Base-by-base conservation (phyloP, 352 stramenopile species). In the Globisporangium middletonii region DNA sequence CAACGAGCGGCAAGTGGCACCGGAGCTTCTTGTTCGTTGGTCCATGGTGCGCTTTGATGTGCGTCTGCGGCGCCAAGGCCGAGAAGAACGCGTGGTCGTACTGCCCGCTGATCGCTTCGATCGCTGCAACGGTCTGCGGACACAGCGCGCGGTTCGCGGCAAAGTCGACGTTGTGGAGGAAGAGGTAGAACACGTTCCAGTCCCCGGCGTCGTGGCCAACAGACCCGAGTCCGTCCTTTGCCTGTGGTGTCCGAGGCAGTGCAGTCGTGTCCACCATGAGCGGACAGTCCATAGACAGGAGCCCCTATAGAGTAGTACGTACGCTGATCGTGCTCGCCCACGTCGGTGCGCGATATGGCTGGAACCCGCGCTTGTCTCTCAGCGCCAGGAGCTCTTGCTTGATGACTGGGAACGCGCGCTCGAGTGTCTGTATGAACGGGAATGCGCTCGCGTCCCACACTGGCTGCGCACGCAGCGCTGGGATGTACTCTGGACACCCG, bases 11-110 rank as follows among this genome's bases (percentile, higher is more conserved):
- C 41, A 96, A 55, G 61, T 97, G 88, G 33, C 89, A 82, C 1
- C 89, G 76, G 48, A 97, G 84, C 59, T 97, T 97, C 67, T 97
- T 97, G 73, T 97, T 97, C 18, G 86, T 97, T 27, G 89, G 86
- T 19, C 88, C 88, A 47, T 96, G 73, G 62, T 97, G 88, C 44
- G 83, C 82, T 33, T 69, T 78, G 23, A 96, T 70, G 52, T 96
- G 86, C 12, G 86, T 95, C 18, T 64, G 60, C 3, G 87, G 84
- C 16, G 86, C 83, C 33, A 97, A 55, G 13, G 83, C 86, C 13
- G 89, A 96, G 64, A 96, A 94, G 57, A 97, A 96, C 0, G 81
- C 75, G 62, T 96, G 88, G 8, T 90, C 65, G 60, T 95, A 94
- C 27, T 92, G 76, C 12, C 55, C 53, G 2, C 58, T 65, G 26